Base-by-base conservation (phyloP, 106 monocot species). In the Alisma plantagoaquatica region DNA sequence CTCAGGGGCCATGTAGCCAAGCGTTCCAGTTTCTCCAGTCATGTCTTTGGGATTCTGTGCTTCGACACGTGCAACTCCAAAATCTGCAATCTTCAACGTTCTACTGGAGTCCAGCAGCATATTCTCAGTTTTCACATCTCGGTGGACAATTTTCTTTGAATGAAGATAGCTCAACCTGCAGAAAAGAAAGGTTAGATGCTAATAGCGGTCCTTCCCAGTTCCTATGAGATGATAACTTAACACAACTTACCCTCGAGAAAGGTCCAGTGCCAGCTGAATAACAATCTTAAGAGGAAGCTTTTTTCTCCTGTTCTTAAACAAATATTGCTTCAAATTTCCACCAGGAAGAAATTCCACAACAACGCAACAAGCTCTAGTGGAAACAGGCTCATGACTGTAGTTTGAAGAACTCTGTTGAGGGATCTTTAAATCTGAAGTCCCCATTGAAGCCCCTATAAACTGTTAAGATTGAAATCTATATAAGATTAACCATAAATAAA, bases 21-120 rank as follows among this genome's bases (percentile, higher is more conserved):
- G 88, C 6, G 88, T 83, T 18, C 83, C 88, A 17, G 96, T 98
- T 82, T 89, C 84, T 27, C 96, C 96, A 29, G 96, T 98, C 96
- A 98, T 90, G 44, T 98, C 89, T 29, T 72, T 71, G 17, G 87
- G 84, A 59, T 88, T 84, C 56, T 76, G 76, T 15, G 89, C 89
- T 62, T 89, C 89, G 49, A 83, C 88, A 32, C 83, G 78, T 55
- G 87, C 87, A 46, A 87, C 82, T 20, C 87, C 87, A 64, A 82
- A 89, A 62, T 89, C 89, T 29, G 83, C 79, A 63, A 83, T 89
- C 28, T 77, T 83, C n/a, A 84, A 67, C 10, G 58, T 91, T 71
- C 73, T 57, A 44, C 61, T 51, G 27, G 29, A 16, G 41, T 80
- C 72, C 16, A 91, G 48, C 4, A 84, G 33, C 84, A 91, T 91